Conservation (phyloP, 305 asterid genomes). For the Fraxinus greggii region DNA sequence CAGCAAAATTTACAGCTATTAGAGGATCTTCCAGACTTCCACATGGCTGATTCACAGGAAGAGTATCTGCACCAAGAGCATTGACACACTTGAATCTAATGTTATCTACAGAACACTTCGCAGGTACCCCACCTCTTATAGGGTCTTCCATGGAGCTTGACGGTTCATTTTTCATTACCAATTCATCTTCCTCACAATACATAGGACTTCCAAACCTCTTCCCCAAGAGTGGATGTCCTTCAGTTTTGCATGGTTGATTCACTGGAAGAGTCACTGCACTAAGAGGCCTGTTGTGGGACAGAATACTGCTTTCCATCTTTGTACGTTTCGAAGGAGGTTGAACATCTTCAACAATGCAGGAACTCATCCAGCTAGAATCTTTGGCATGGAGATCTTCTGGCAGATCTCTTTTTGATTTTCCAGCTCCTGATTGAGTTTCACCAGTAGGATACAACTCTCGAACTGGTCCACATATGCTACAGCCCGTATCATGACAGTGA, state of each 20-base stretch:
- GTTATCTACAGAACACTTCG: background rate
- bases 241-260: background rate
- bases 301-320: constrained; percentile 30
- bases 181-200: constrained; percentile 8
- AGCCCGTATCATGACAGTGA: constrained; percentile 29
- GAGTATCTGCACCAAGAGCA: constrained; percentile 24
- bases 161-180: constrained; percentile 20
- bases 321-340: constrained; percentile 42
- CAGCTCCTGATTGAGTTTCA: constrained; percentile 25
- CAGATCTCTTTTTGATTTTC: constrained; percentile 19
- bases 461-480: constrained; percentile 41
- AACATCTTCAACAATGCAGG: constrained; percentile 21
- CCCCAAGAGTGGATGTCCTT: constrained; percentile 19
- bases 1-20: constrained; percentile 24
- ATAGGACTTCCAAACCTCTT: constrained; percentile 25
- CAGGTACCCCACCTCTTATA: constrained; percentile 14
- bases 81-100: background rate
- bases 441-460: constrained; percentile 8
- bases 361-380: constrained; percentile 12
- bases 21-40: constrained; percentile 23
- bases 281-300: constrained; percentile 31
- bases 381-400: constrained; percentile 22
- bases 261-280: constrained; percentile 16
- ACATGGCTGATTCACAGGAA: background rate
- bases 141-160: constrained; percentile 22